phyloP scores from a whole-genome alignment of 2,329 filamentous ascomycete genomes.

The Epichloe uncinata region DNA sequence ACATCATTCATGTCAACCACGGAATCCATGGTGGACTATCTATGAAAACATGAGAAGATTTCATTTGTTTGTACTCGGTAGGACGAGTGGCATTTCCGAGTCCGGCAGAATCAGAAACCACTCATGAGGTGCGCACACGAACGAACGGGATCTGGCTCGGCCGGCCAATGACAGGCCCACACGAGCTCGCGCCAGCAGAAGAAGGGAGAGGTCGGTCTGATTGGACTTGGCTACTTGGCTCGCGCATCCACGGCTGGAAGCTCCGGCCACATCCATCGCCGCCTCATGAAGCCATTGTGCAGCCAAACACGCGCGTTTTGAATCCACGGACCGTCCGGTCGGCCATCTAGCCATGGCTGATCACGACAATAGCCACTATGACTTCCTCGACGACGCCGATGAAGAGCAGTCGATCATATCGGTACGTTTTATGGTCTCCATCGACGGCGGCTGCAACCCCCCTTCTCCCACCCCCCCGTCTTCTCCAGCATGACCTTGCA shows the following conservation, averaged over 20 bases:
- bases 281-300: constrained; percentile 5
- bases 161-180: not conserved
- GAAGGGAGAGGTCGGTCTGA: not conserved
- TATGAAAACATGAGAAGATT: too few species aligned
- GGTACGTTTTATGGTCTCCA: constrained; percentile 12
- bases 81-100: not conserved
- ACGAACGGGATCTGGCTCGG: too few species aligned
- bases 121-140: too few species aligned
- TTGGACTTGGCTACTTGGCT: not conserved
- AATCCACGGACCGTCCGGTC: not conserved
- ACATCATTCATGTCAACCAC: constrained; percentile 80
- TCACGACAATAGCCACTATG: constrained; percentile 28
- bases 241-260: not conserved
- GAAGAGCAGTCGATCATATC: constrained; percentile 35
- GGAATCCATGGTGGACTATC: constrained; percentile 58
- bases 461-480: too few species aligned
- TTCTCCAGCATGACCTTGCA: not conserved
- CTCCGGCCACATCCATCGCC: constrained; percentile 1
- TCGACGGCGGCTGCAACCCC: not conserved
- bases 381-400: constrained; percentile 32
- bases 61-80: not conserved
- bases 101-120: not conserved
- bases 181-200: not conserved
- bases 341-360: constrained; percentile 25
- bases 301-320: not conserved